Conservation (phyloP, 2,329 filamentous ascomycete species). For the Phyllosticta capitalensis region DNA sequence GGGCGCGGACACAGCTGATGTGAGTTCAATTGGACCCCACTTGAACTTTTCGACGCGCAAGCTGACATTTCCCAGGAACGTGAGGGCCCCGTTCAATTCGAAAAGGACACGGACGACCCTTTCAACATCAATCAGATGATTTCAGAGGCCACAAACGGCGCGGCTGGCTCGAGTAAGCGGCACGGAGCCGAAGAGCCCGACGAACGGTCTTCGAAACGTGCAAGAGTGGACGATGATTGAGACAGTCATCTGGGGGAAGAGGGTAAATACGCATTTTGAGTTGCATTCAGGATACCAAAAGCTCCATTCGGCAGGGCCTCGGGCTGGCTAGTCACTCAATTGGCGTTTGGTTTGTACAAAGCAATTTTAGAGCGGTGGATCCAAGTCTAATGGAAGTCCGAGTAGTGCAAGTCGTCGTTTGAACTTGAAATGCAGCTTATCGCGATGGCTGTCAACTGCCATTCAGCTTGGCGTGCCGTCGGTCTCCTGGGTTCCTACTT, state of each 20-base stretch:
- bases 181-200: conserved; percentile 63
- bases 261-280: not conserved
- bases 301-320: not conserved
- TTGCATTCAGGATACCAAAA: not conserved
- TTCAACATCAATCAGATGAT: conserved; percentile 95
- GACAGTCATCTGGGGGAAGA: not conserved
- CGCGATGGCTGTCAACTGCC: not conserved
- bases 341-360: not conserved
- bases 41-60: conserved; percentile 10
- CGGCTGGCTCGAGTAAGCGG: conserved; percentile 56
- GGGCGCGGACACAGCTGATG: conserved; percentile 73
- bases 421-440: not conserved
- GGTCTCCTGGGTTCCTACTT: not conserved
- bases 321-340: not conserved
- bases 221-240: conserved; percentile 64
- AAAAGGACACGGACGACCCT: conserved; percentile 77
- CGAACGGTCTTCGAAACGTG: conserved; percentile 53
- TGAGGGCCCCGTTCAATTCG: conserved; percentile 91
- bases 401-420: not conserved
- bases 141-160: conserved; percentile 58
- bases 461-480: not conserved
- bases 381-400: not conserved
- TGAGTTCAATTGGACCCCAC: conserved; percentile 32
- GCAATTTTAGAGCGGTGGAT: not conserved
- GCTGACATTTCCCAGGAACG: conserved; percentile 43